A percentile compares a stretch with the other conserved stretches of the same genome.
Conservation (phyloP, 805 yeast species). For the Suhomyces pyralidae region DNA sequence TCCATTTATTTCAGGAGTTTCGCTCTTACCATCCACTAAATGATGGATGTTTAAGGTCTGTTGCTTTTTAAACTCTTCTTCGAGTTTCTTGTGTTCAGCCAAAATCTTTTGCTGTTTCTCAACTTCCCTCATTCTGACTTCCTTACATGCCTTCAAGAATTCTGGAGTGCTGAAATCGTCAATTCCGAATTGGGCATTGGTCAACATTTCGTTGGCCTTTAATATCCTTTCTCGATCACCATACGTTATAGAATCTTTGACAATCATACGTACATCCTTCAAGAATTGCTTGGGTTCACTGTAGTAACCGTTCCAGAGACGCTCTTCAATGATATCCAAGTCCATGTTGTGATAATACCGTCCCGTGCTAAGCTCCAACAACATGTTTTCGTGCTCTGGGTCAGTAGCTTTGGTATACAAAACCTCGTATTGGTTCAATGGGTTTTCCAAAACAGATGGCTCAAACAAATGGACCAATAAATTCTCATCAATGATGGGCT, state of each 20-base stretch:
- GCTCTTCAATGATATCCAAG: conserved; percentile 86
- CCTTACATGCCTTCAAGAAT: conserved; percentile 73
- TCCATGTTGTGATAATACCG: conserved; percentile 82
- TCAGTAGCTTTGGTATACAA: conserved; percentile 46
- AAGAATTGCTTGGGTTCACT: conserved; percentile 89
- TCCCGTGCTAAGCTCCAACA: conserved; percentile 75
- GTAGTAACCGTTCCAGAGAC: conserved; percentile 95
- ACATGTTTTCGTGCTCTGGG: conserved; percentile 58
- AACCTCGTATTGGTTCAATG: conserved; percentile 34
- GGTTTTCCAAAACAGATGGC: conserved; percentile 42
- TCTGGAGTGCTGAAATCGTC: conserved; percentile 81
- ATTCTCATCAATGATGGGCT: conserved; percentile 83
- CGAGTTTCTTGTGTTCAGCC: conserved; percentile 31
- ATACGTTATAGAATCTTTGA: conserved; percentile 65
- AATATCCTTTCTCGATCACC: conserved; percentile 82
- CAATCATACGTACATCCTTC: conserved; percentile 80
- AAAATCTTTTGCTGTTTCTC: conserved; percentile 46
- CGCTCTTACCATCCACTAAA: neutral
- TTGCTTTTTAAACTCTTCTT: conserved; percentile 17
- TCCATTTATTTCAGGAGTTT: neutral
- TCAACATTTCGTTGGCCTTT: conserved; percentile 90
- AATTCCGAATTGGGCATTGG: conserved; percentile 92
- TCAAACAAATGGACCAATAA: conserved; percentile 76
- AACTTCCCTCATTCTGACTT: conserved; percentile 63
- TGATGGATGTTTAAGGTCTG: neutral